Percentiles rank a stretch among this genome's conserved stretches.
Conservation (phyloP, 2,329 filamentous ascomycete species). For the Proliferodiscus dingleyae region DNA sequence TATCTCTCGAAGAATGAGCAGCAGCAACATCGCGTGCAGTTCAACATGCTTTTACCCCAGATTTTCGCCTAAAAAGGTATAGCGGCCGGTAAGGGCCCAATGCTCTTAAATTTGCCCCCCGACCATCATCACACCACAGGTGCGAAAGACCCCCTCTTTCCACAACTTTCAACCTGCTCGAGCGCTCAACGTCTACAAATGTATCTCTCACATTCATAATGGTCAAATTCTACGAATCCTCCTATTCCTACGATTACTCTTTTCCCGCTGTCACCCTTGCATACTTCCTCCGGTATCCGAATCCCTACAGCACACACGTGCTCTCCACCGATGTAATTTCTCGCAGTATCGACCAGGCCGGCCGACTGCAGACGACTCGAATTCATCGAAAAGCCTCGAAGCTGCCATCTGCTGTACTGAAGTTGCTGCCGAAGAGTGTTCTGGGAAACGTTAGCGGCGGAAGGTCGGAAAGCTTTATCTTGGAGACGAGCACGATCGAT, state of each 20-base stretch:
- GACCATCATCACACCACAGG: constrained; percentile 2
- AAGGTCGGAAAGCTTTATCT: constrained; percentile 64
- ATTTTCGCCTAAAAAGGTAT: constrained; percentile 8
- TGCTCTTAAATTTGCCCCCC: neutral
- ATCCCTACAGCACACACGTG: constrained; percentile 78
- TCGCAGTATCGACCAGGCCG: constrained; percentile 67
- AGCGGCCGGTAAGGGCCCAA: constrained; percentile 1
- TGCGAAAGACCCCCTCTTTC: constrained; percentile 9
- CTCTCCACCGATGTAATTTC: constrained; percentile 79
- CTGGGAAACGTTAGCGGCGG: constrained; percentile 52
- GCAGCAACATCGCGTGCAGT: too few relatives aligned
- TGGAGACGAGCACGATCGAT: constrained; percentile 75
- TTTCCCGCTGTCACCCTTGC: constrained; percentile 83
- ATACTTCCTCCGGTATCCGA: constrained; percentile 86
- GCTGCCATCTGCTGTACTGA: constrained; percentile 68
- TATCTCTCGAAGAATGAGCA: too few relatives aligned
- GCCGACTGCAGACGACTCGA: constrained; percentile 71
- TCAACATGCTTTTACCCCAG: constrained; percentile 14
- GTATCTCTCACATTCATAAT: constrained; percentile 23
- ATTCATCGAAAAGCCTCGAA: constrained; percentile 79
- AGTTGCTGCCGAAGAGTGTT: constrained; percentile 66
- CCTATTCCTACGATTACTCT: constrained; percentile 72
- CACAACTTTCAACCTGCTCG: neutral
- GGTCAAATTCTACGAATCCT: constrained; percentile 43
- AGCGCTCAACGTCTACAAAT: constrained; percentile 14